phyloP scores from a whole-genome alignment of 1,284 basidiomycete genomes.

The Puccinia triticina region DNA sequence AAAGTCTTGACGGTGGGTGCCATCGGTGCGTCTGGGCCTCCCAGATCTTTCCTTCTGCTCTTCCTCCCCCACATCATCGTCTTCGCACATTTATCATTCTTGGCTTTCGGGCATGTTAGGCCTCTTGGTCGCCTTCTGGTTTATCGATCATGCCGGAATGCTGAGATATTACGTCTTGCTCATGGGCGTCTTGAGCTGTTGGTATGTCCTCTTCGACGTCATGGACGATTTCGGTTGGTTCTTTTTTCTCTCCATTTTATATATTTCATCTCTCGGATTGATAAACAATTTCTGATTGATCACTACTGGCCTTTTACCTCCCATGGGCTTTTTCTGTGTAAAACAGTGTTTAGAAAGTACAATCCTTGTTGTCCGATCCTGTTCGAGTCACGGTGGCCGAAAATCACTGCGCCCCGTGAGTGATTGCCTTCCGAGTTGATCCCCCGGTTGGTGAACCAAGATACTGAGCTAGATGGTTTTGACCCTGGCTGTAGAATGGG shows the following conservation, averaged over 20 bases:
- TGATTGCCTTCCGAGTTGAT: neutral
- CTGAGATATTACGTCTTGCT: conserved; percentile 45
- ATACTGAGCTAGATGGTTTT: neutral
- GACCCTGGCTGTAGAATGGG: conserved; percentile 9
- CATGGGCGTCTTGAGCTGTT: conserved; percentile 42
- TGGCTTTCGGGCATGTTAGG: neutral
- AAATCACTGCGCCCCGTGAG: conserved; percentile 25
- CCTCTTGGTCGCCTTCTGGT: conserved; percentile 42
- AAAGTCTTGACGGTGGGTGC: conserved; percentile 18
- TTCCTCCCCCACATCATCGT: neutral
- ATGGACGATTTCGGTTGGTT: conserved; percentile 48
- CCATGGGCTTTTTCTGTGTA: neutral
- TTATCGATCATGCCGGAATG: conserved; percentile 47
- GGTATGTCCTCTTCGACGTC: conserved; percentile 48
- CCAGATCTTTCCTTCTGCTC: neutral
- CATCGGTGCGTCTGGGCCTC: conserved; percentile 3
- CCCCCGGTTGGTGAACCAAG: too few species aligned
- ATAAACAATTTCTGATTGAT: neutral
- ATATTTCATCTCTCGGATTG: neutral
- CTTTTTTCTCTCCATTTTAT: neutral
- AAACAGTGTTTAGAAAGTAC: conserved; percentile 40
- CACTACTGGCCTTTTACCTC: neutral
- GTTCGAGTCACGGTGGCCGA: conserved; percentile 38
- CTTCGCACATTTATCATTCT: neutral
- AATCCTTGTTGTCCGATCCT: conserved; percentile 46